Evolutionary conservation across 2,329 filamentous ascomycete species (phyloP), one percentile per base, ranked within the genome.

Genomic region (Zymoseptoria crescenta): DNA sequence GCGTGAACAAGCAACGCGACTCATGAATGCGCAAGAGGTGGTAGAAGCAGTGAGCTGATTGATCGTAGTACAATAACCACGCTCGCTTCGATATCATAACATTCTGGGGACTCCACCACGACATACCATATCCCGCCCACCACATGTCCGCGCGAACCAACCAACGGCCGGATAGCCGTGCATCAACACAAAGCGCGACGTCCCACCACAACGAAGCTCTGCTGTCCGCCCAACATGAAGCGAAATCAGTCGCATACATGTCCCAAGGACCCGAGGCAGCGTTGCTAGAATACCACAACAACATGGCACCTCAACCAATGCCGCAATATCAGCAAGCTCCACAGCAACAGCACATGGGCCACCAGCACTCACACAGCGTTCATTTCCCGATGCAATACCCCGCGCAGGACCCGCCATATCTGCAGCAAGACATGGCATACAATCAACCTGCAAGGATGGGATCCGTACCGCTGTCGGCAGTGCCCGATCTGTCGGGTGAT

Each of bases 401-500:
- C 13, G 53, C 61, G 19, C 64, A 69, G 29, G 68, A 70, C 29
- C 64, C 67, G 51, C 59, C 65, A 7, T 70, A 65, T 41, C 55
- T 69, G 57, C 64, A 64, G 49, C 62, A 65, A 52, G 67, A 72
- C n/a, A 63, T 65, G 59, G 57, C 57, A 16, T 71, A 67, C 59
- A 52, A 58, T 10, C 64, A 64, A 41, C 68, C 69, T 54, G 54
- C 64, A 2, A 63, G 70, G 21, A 57, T 69, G 28, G 67, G 65
- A 16, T 71, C 70, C 5, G 63, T 68, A 21, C 64, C 69, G 7
- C 41, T 67, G 7, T 62, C 64, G 24, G 57, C 61, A 16, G 60
- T 61, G 2, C 58, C 63, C 10, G 69, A 70, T 49, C 69, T 75
- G 48, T 66, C 69, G 4, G 76, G 79, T 27, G 76, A 77, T 27